These are phyloP conservation scores for Lipomyces oligophaga DNA, from an alignment of 805 yeast species.

Conservation along the genomic window DNA sequence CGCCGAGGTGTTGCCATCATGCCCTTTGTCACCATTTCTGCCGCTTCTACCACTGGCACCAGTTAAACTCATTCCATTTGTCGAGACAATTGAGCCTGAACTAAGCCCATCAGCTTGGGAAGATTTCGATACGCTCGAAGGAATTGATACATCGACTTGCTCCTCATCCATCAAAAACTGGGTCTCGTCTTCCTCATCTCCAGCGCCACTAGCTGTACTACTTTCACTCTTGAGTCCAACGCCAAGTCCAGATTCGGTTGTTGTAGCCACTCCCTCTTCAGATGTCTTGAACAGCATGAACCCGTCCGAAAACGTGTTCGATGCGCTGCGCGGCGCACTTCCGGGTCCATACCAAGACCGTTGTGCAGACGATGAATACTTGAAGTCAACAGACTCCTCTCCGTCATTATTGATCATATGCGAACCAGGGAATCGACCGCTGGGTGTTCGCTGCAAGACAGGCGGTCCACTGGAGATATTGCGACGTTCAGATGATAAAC, in stretches of 20 bases:
- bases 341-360: no score
- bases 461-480: neutral
- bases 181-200: conserved; percentile 10
- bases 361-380: neutral
- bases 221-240: neutral
- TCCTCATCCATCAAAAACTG: conserved; percentile 29
- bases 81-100: no score
- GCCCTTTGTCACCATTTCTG: no score
- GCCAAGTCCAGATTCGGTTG: neutral
- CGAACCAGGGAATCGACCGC: conserved; percentile 4
- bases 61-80: no score
- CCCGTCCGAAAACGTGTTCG: neutral
- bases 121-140: no score
- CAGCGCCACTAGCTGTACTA: neutral
- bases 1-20: no score
- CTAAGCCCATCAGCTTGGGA: no score
- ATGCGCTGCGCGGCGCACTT: no score
- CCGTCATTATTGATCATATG: conserved; percentile 8
- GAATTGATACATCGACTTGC: neutral
- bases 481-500: neutral
- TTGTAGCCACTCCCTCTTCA: neutral
- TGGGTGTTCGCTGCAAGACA: conserved; percentile 7
- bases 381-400: conserved; percentile 11
- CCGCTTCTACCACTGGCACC: no score
- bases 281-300: neutral